A percentile compares a stretch with the other conserved stretches of the same genome.
Conservation (phyloP, 352 stramenopile species). For the Phytophthora megakarya region DNA sequence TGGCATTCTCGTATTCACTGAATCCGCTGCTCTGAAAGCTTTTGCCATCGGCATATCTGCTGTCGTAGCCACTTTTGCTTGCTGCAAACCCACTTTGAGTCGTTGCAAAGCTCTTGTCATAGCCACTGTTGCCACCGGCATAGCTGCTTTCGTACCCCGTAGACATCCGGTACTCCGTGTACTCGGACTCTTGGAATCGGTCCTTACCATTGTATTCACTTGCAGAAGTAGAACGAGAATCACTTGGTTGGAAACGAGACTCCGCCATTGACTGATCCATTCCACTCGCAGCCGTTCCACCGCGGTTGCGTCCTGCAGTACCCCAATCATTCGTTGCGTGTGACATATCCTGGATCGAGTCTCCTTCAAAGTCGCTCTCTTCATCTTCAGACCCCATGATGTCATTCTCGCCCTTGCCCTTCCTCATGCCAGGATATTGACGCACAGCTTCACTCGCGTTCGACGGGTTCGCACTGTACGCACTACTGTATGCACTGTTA, state of each 20-base stretch:
- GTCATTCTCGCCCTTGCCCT: constrained; percentile 36
- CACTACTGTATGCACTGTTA: constrained; percentile 31
- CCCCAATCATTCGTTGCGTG: constrained; percentile 38
- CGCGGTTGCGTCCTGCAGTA: constrained; percentile 22
- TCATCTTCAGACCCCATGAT: constrained; percentile 38
- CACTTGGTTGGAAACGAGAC: constrained; percentile 17
- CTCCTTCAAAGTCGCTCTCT: constrained; percentile 48
- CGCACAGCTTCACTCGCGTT: constrained; percentile 21
- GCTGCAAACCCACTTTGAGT: constrained; percentile 24
- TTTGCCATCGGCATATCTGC: constrained; percentile 15
- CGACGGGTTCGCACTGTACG: constrained; percentile 26
- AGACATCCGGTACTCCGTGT: constrained; percentile 37
- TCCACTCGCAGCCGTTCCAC: constrained; percentile 1
- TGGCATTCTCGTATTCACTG: constrained; percentile 37
- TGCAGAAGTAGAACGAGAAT: constrained; percentile 33
- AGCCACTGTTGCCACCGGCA: constrained; percentile 12
- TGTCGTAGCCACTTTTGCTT: constrained; percentile 36
- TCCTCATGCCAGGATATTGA: constrained; percentile 34
- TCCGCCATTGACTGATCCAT: constrained; percentile 24
- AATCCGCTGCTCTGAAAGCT: constrained; percentile 49
- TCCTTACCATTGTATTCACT: constrained; percentile 26
- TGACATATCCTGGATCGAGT: constrained; percentile 51
- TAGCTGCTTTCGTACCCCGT: constrained; percentile 30
- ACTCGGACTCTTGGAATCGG: constrained; percentile 33
- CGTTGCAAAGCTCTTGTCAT: constrained; percentile 33